Base-by-base conservation (phyloP, 306 rosid species). In the Cucurbita moschata region DNA sequence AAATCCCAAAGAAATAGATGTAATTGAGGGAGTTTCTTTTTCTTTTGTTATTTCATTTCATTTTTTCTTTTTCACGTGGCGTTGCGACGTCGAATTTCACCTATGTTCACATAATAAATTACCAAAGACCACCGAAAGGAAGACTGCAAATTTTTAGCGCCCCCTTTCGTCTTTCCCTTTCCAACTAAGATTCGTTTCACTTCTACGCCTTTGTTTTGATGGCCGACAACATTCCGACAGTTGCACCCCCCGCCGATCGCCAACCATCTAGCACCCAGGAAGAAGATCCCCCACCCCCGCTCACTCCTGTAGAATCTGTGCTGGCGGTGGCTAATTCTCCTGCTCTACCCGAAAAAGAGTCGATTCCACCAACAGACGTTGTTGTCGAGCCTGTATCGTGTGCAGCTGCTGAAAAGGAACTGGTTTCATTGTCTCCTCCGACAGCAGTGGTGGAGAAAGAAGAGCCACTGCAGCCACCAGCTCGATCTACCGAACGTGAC, bases 381-480 rank as follows among this genome's bases (percentile, higher is more conserved):
- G 56, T 43, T 72, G 18, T 18, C 37, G 64, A 71, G 75, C 35
- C 60, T 4, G 47, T 8, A 23, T 16, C 75, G 8, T 7, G 10
- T 8, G 9, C 59, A 5, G 19, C 58, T 35, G 18, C 55, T 67
- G 72, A 44, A 23, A 46, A 67, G 16, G 54, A 42, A 2, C 30
- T 44, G 38, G 7, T 19, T 66, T 9, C 53, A 26, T 23, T 46
- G 4, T 30, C 40, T 19, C 56, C 73, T 10, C 56, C 73, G 40
- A 8, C 47, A 30, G 23, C 60, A 15, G 46, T 10, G 62, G 68
- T 78, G 54, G 82, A 39, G 67, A 65, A 64, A 65, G 71, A 75
- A 46, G 85, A 77, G 54, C 52, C 78, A 8, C 78, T 51, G 26
- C 62, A 46, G 8, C 58, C 19, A 44, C 63, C 77, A 49, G 30